These are phyloP conservation scores for Pestalotiopsis sp. DNA, from an alignment of 2,329 filamentous ascomycete species.

Conservation along the genomic window DNA sequence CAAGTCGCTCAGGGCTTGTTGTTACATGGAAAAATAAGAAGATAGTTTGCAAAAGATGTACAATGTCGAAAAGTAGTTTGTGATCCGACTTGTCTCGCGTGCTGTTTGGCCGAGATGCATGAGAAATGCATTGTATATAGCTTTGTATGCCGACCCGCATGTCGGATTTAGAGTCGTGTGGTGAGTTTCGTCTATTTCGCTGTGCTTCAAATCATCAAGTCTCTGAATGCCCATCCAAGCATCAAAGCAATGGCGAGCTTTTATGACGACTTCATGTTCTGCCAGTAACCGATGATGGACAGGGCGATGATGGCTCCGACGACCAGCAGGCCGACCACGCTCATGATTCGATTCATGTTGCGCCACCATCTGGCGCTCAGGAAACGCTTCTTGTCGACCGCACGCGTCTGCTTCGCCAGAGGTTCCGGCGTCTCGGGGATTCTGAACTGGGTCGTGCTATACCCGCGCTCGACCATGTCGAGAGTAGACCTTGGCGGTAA, in stretches of 20 bases:
- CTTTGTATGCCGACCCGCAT: not conserved
- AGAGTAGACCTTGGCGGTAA: constrained; percentile 61
- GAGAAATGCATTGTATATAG: not conserved
- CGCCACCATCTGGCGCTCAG: constrained; percentile 63
- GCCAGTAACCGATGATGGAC: constrained; percentile 52
- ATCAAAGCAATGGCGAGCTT: not conserved
- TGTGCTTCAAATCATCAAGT: not conserved
- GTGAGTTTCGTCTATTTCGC: not conserved
- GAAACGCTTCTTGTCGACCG: constrained; percentile 47
- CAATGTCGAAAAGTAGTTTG: not conserved
- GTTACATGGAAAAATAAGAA: not conserved
- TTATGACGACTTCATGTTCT: constrained; percentile 31
- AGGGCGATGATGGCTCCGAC: constrained; percentile 55
- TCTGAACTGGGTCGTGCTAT: constrained; percentile 42
- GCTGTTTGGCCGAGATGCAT: not conserved
- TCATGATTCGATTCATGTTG: constrained; percentile 61
- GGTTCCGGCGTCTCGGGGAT: constrained; percentile 33
- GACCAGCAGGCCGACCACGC: constrained; percentile 56
- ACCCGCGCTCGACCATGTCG: constrained; percentile 52
- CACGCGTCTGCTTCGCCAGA: constrained; percentile 35
- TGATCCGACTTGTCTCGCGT: not conserved
- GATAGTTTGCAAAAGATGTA: not conserved
- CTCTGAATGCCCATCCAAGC: too few species aligned
- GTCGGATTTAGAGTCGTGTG: not conserved
- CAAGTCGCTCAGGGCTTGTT: not conserved